These are phyloP conservation scores for Colletotrichum cereale DNA, from an alignment of 2,329 filamentous ascomycete species.

Conservation along the genomic window DNA sequence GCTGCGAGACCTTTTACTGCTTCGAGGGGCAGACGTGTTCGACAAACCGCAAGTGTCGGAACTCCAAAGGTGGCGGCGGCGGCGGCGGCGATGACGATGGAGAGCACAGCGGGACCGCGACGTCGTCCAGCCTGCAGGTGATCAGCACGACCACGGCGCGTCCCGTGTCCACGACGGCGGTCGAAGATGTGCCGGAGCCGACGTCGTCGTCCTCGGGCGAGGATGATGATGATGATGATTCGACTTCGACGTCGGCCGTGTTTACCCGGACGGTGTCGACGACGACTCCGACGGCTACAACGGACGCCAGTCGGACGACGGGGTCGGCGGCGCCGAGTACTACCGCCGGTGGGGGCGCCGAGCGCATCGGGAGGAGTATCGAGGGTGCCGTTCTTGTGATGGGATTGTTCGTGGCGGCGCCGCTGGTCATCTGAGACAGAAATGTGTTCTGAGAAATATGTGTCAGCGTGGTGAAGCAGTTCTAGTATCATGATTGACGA, in stretches of 20 bases:
- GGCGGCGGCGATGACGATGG: not conserved
- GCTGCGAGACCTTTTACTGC: conserved; percentile 44
- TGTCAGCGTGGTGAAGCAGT: not conserved
- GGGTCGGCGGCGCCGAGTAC: not conserved
- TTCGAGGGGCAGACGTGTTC: conserved; percentile 37
- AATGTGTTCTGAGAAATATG: too few relatives aligned
- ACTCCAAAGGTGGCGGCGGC: not conserved
- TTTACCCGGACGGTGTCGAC: conserved; percentile 18
- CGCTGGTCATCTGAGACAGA: not conserved
- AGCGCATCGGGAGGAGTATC: not conserved
- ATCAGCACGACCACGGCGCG: not conserved
- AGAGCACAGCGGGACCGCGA: not conserved
- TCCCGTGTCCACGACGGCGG: not conserved
- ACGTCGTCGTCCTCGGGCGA: not conserved
- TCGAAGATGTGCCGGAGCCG: not conserved
- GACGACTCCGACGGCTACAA: not conserved
- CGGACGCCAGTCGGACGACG: not conserved
- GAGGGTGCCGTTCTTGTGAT: conserved; percentile 3
- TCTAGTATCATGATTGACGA: not conserved
- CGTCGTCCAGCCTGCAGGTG: not conserved
- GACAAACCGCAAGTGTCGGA: conserved; percentile 9
- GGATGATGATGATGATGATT: not conserved
- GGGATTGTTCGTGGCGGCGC: conserved; percentile 15
- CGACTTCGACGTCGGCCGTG: conserved; percentile 26
- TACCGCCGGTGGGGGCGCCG: not conserved